Conservation (phyloP, 306 rosid genomes). For the Quillaja saponaria region DNA sequence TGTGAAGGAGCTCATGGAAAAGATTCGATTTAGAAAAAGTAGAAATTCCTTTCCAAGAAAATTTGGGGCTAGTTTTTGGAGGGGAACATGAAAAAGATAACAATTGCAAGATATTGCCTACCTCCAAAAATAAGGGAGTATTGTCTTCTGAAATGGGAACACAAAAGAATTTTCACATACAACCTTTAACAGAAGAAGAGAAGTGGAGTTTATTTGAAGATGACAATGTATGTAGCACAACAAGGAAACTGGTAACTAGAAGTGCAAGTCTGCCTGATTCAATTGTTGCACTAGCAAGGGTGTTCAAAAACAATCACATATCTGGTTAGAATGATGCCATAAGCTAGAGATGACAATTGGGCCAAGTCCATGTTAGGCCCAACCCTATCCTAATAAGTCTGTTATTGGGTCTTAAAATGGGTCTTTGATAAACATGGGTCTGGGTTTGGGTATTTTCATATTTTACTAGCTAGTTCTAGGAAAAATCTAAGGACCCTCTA, state of each 20-base stretch:
- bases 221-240: fast-evolving
- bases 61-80: too few species aligned
- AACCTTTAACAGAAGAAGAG: neutral
- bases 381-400: too few species aligned
- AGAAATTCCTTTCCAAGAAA: neutral
- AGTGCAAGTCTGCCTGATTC: neutral
- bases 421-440: too few species aligned
- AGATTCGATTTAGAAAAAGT: neutral
- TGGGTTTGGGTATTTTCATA: too few species aligned
- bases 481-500: too few species aligned
- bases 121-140: neutral
- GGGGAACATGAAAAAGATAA: too few species aligned
- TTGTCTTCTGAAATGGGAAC: neutral
- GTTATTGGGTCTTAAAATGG: too few species aligned
- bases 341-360: too few species aligned
- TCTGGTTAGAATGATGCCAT: neutral
- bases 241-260: neutral
- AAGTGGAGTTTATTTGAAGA: neutral
- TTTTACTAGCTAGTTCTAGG: too few species aligned
- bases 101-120: neutral
- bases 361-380: too few species aligned
- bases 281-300: neutral
- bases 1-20: fast-evolving
- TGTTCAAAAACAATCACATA: neutral
- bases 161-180: neutral